Conservation (phyloP, 2,329 filamentous ascomycete species). For the Macrophomina pseudophaseolina region DNA sequence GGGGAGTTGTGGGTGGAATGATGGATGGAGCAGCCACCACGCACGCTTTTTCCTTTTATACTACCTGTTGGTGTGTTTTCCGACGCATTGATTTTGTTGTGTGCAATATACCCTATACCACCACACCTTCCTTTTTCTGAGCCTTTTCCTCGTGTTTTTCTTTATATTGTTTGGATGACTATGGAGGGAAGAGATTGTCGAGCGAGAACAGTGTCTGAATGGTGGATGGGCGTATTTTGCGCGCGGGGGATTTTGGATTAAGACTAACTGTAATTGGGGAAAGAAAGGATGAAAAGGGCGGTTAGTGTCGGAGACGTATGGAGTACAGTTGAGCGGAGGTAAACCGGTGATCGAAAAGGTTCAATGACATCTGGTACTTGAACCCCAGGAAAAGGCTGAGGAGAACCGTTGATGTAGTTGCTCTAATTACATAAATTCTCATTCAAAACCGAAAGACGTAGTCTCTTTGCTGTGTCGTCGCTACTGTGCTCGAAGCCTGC, state of each 20-base stretch:
- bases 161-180: neutral
- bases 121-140: neutral
- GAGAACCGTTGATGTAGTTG: too few relatives aligned
- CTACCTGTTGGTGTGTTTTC: neutral
- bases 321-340: too few relatives aligned
- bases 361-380: too few relatives aligned
- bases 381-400: too few relatives aligned
- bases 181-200: neutral
- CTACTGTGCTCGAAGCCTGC: too few relatives aligned
- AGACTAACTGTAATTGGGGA: too few relatives aligned
- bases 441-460: too few relatives aligned
- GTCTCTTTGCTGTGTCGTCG: too few relatives aligned
- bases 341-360: too few relatives aligned
- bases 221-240: neutral
- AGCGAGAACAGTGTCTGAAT: neutral
- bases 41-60: neutral
- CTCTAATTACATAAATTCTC: too few relatives aligned
- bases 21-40: neutral
- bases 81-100: neutral
- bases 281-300: too few relatives aligned
- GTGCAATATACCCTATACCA: conserved; percentile 24
- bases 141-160: neutral
- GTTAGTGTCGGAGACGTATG: too few relatives aligned
- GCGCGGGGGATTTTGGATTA: neutral
- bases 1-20: conserved; percentile 4